Base-by-base conservation (phyloP, 495 filamentous ascomycete genomes). In the Saxophila tyrrhenica region DNA sequence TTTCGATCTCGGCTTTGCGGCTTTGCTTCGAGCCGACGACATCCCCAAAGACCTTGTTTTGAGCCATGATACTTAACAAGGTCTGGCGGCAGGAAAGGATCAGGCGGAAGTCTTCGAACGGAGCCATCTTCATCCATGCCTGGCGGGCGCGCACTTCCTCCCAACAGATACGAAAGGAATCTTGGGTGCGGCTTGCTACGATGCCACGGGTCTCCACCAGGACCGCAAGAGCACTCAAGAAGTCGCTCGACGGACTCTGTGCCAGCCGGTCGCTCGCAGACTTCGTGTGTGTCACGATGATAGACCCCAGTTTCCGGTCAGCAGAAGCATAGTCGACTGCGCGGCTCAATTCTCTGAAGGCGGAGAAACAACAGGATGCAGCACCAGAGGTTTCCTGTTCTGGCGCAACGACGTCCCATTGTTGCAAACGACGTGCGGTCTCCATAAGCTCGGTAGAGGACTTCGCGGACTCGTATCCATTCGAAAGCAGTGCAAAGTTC, bases 351-450 rank as follows among this genome's bases (percentile, higher is more conserved):
- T 77, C 78, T 62, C 95, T 88, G 47, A 94, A 87, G 2, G 81
- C 79, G 57, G 80, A 82, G 65, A 90, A 97, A 1, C 89, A 69
- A 15, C 82, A 83, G 9, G 82, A 79, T 2, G 83, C 73, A 54
- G 82, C 77, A 35, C 78, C 83, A 21, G 71, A 68, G 41, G 75
- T 23, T 2, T 16, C 76, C 20, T 76, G 69, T 3, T 74, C 69
- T 9, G 88, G 86, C 8, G 83, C 82, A 49, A 85, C 84, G 50
- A 97, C 73, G 68, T 95, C 90, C 92, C 92, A 98, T 62, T 92
- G 84, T 60, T 90, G 89, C 46, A 98, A 72, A 62, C 85, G 88
- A 48, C 84, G 78, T 15, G 92, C 91, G n/a, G 87, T 85, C 46
- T 79, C 78, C 52, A 94, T 82, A 57, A 87, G 84, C 16, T 60